Conservation (phyloP, 768 basidiomycete genomes). For the Russula abietina region DNA sequence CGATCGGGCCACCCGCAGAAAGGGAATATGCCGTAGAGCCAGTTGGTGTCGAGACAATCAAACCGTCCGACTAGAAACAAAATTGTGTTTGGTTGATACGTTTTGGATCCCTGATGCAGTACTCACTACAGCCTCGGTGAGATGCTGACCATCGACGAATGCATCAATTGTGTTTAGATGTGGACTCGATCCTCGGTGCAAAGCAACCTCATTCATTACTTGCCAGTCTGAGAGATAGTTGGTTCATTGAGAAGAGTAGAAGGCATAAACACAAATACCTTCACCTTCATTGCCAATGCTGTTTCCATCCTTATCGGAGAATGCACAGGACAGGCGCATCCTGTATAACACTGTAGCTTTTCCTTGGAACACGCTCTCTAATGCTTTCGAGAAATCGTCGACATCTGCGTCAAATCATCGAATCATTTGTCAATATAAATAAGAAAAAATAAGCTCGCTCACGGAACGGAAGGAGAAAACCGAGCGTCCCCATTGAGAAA, state of each 20-base stretch:
- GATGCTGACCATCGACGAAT: slow-evolving; percentile 88
- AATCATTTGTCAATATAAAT: not conserved
- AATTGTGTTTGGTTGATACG: slow-evolving; percentile 17
- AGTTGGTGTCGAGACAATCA: slow-evolving; percentile 93
- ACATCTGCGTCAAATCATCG: slow-evolving; percentile 51
- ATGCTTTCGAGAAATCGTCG: slow-evolving; percentile 74
- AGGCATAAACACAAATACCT: slow-evolving; percentile 35
- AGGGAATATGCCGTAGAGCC: slow-evolving; percentile 96
- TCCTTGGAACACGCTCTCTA: slow-evolving; percentile 73
- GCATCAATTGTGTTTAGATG: slow-evolving; percentile 92
- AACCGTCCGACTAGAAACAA: slow-evolving; percentile 70
- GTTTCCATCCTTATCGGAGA: slow-evolving; percentile 54
- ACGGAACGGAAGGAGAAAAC: slow-evolving; percentile 93
- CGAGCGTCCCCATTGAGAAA: slow-evolving; percentile 90
- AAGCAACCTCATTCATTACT: slow-evolving; percentile 94
- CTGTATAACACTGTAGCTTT: slow-evolving; percentile 78
- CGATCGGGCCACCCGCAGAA: slow-evolving; percentile 92
- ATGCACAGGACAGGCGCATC: slow-evolving; percentile 84
- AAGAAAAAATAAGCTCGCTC: slow-evolving; percentile 33
- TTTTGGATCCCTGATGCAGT: slow-evolving; percentile 10
- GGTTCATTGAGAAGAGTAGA: slow-evolving; percentile 10
- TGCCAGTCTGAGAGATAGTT: slow-evolving; percentile 64
- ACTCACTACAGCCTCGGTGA: slow-evolving; percentile 92
- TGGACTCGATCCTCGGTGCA: slow-evolving; percentile 87
- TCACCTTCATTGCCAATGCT: slow-evolving; percentile 54